phyloP scores from a whole-genome alignment of 345 rosid genomes.

The Crucihimalaya himalaica region DNA sequence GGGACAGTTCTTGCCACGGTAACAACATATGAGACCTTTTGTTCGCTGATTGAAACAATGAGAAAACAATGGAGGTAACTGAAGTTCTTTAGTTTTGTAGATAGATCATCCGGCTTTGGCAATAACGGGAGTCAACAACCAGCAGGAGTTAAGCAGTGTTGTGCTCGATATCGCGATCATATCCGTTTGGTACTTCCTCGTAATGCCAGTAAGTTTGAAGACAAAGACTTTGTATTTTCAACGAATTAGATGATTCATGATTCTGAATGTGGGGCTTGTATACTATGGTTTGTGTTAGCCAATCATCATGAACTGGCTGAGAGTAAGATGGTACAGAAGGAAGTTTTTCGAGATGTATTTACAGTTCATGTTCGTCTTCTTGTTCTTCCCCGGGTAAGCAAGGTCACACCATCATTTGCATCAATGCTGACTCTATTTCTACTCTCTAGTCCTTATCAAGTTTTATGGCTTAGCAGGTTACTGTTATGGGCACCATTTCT shows the following conservation, averaged over 20 bases:
- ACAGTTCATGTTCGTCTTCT: slow-evolving; percentile 89
- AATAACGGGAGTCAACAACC: slow-evolving; percentile 73
- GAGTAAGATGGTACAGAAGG: slow-evolving; percentile 85
- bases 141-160: slow-evolving; percentile 49
- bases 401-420: background rate
- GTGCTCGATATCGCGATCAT: slow-evolving; percentile 58
- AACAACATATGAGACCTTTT: slow-evolving; percentile 2
- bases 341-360: slow-evolving; percentile 79
- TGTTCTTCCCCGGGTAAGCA: slow-evolving; percentile 86
- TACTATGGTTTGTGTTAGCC: slow-evolving; percentile 51
- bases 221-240: background rate
- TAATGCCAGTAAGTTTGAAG: slow-evolving; percentile 64
- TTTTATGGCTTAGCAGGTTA: slow-evolving; percentile 45
- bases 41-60: background rate
- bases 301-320: slow-evolving; percentile 87
- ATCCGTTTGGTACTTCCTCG: slow-evolving; percentile 67
- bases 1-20: slow-evolving; percentile 63
- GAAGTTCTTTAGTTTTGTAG: slow-evolving; percentile 36
- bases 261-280: background rate
- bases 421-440: background rate
- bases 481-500: slow-evolving; percentile 88
- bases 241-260: background rate
- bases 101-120: slow-evolving; percentile 75
- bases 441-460: background rate
- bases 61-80: background rate